Evolutionary conservation across 208 protist genomes (phyloP).

Genomic region (Blastocrithidia nonstop): DNA sequence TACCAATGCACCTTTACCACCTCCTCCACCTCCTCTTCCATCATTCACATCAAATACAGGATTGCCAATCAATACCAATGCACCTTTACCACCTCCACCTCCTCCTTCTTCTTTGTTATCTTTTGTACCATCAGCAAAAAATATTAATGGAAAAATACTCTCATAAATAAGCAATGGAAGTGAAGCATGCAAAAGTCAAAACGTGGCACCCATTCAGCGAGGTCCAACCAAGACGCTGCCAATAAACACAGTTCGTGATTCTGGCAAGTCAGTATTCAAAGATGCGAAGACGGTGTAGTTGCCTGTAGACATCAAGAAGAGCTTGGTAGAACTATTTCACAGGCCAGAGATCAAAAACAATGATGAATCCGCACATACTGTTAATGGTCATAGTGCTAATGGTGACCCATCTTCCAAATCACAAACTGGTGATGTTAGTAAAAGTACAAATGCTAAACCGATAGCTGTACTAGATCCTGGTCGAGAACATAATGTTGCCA

Average conservation of each 20-base stretch:
- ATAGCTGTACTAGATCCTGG: constrained; percentile 18
- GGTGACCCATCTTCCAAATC: background rate
- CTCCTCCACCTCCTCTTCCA: constrained; percentile 6
- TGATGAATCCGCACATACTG: too few species aligned
- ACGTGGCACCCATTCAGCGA: too few species aligned
- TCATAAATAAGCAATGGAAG: too few species aligned
- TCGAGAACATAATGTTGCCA: constrained; percentile 56
- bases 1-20: background rate
- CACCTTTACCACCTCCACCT: constrained; percentile 5
- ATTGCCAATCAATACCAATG: background rate
- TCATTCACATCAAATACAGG: background rate
- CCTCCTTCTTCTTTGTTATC: constrained; percentile 4
- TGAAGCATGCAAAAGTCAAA: too few species aligned
- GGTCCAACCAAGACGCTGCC: constrained; percentile 27
- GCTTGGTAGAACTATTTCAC: constrained; percentile 12
- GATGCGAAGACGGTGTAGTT: background rate
- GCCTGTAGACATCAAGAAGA: constrained; percentile 4
- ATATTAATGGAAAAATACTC: too few species aligned
- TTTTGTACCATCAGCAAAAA: too few species aligned
- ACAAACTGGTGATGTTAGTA: too few species aligned
- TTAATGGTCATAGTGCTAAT: too few species aligned
- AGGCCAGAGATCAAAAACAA: too few species aligned
- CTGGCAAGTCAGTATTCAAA: constrained; percentile 16
- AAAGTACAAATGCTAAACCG: background rate
- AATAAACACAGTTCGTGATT: constrained; percentile 19